Percentiles rank a stretch among this genome's conserved stretches.
Conservation (phyloP, 768 basidiomycete genomes). For the Mycena indigotica region DNA sequence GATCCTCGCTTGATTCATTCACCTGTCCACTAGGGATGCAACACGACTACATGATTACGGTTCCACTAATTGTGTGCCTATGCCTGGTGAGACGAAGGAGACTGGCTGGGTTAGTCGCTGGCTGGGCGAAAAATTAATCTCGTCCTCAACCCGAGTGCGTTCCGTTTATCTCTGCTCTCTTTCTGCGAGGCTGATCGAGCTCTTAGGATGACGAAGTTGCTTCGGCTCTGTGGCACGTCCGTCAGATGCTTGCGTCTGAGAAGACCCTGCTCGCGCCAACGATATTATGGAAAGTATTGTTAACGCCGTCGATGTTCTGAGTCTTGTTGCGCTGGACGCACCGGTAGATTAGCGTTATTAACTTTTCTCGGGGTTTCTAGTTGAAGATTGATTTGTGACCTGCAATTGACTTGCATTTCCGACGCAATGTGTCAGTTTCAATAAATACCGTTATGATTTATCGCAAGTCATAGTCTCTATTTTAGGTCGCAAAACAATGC, state of each 20-base stretch:
- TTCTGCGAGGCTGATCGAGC: not conserved
- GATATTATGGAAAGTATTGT: slow-evolving; percentile 11
- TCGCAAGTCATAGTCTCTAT: too few relatives aligned
- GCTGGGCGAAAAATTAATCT: not conserved
- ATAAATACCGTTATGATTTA: not conserved
- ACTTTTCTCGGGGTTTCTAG: too few relatives aligned
- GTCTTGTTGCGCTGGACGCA: not conserved
- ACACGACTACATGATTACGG: slow-evolving; percentile 9
- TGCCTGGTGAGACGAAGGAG: not conserved
- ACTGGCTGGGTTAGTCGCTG: not conserved
- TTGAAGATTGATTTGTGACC: too few relatives aligned
- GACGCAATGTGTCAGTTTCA: not conserved
- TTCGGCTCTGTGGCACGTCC: slow-evolving; percentile 14
- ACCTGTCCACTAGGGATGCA: slow-evolving; percentile 13
- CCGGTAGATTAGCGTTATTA: not conserved
- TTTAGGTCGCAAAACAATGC: too few relatives aligned
- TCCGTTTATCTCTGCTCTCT: not conserved
- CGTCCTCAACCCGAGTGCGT: not conserved
- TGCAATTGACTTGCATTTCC: not conserved
- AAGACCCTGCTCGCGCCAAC: slow-evolving; percentile 4
- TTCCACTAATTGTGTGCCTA: not conserved
- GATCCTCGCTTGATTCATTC: not conserved
- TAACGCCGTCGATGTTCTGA: slow-evolving; percentile 2
- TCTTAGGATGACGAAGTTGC: slow-evolving; percentile 12
- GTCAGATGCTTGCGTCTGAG: slow-evolving; percentile 11